A percentile compares a stretch with the other conserved stretches of the same genome.
These are phyloP conservation scores for Penicillium sp. DNA, from an alignment of 2,329 filamentous ascomycete genomes.

Conservation along the genomic window DNA sequence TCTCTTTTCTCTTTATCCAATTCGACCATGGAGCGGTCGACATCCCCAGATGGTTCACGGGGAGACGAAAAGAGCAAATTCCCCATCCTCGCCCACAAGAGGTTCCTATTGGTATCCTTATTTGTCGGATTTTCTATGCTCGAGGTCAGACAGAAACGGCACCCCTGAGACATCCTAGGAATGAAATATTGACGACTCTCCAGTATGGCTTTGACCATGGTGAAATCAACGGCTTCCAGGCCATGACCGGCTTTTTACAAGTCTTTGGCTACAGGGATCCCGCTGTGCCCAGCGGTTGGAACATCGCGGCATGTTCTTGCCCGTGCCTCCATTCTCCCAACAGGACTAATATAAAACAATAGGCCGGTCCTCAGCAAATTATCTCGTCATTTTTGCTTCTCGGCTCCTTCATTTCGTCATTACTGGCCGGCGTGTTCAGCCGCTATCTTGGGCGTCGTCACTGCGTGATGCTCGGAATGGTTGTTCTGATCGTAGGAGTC, in stretches of 20 bases:
- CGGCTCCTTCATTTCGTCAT: constrained; percentile 51
- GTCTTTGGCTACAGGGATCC: constrained; percentile 52
- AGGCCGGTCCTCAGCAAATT: constrained; percentile 51
- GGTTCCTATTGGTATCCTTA: not conserved
- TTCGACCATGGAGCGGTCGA: not conserved
- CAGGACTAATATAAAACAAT: constrained; percentile 20
- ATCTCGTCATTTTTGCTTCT: constrained; percentile 54
- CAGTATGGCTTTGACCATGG: constrained; percentile 54
- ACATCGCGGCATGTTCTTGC: not conserved
- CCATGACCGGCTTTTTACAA: constrained; percentile 52
- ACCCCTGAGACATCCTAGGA: too few species aligned
- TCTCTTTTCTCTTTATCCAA: not conserved
- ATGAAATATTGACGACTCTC: not conserved
- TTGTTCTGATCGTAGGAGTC: constrained; percentile 45
- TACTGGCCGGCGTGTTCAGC: constrained; percentile 49
- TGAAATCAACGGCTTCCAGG: constrained; percentile 47
- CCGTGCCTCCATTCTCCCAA: not conserved
- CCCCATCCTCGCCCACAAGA: not conserved
- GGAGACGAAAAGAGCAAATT: not conserved
- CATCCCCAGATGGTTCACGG: not conserved
- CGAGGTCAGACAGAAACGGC: not conserved
- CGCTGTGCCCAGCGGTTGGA: constrained; percentile 21
- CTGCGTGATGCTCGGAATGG: constrained; percentile 50
- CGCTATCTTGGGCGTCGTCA: constrained; percentile 48
- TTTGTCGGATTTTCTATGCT: not conserved